A percentile compares a stretch with the other conserved stretches of the same genome.
Evolutionary conservation across 2,329 filamentous ascomycete genomes (phyloP).

Genomic region (Talaromyces amestolkiae): DNA sequence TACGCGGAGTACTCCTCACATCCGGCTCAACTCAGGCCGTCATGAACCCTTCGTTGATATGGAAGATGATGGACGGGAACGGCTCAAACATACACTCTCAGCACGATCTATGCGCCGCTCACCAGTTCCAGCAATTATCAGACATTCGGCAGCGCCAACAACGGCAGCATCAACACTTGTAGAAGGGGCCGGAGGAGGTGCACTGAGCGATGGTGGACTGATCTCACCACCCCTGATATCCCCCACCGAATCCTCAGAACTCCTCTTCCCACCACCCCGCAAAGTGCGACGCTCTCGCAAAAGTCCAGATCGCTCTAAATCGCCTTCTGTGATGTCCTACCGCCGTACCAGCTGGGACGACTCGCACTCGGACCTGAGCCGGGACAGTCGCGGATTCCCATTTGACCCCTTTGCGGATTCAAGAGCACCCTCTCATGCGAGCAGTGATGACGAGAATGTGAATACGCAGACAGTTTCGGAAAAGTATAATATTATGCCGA

Average conservation of each 20-base stretch:
- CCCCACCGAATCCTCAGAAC: constrained; percentile 46
- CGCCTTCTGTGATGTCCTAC: constrained; percentile 54
- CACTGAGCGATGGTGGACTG: constrained; percentile 5
- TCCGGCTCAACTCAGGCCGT: constrained; percentile 62
- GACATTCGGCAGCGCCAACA: constrained; percentile 24
- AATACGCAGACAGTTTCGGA: constrained; percentile 72
- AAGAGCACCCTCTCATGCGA: constrained; percentile 56
- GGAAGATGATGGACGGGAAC: constrained; percentile 25
- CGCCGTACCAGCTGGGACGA: constrained; percentile 63
- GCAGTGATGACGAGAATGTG: constrained; percentile 63
- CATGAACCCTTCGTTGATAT: constrained; percentile 51
- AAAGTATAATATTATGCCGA: constrained; percentile 70
- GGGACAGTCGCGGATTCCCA: constrained; percentile 51
- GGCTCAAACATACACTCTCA: constrained; percentile 14
- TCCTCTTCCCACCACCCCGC: constrained; percentile 43
- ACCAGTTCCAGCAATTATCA: constrained; percentile 22
- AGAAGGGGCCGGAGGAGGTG: constrained; percentile 43
- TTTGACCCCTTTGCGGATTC: constrained; percentile 62
- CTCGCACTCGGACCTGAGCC: constrained; percentile 52
- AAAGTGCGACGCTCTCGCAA: constrained; percentile 49
- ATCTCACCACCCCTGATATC: constrained; percentile 37
- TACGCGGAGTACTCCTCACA: constrained; percentile 51
- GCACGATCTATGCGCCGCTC: constrained; percentile 12
- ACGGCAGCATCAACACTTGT: constrained; percentile 35
- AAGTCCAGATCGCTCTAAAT: constrained; percentile 51